phyloP scores from a whole-genome alignment of 2,329 filamentous ascomycete species.

The Cladophialophora immunda region DNA sequence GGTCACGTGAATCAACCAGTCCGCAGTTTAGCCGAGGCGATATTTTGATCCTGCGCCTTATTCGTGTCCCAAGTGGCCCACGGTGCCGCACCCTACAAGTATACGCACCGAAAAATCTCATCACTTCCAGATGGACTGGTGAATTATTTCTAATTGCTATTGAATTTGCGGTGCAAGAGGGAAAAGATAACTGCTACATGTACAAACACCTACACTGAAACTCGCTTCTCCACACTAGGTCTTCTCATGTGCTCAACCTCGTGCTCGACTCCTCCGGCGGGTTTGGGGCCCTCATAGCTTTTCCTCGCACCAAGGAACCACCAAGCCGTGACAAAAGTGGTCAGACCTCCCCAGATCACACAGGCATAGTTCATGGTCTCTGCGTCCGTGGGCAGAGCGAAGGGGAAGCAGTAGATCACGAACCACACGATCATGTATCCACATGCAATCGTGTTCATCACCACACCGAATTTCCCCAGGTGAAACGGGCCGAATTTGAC shows the following conservation, averaged over 20 bases:
- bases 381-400: constrained; percentile 55
- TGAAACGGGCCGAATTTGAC: constrained; percentile 63
- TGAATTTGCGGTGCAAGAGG: not conserved
- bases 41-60: no score
- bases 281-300: constrained; percentile 28
- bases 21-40: constrained; percentile 2
- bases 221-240: constrained; percentile 29
- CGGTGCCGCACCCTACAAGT: no score
- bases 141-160: not conserved
- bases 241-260: constrained; percentile 29
- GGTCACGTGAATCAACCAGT: constrained; percentile 10
- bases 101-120: no score
- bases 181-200: not conserved
- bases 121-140: not conserved
- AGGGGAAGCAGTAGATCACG: constrained; percentile 69
- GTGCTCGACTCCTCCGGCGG: constrained; percentile 24
- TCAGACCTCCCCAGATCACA: constrained; percentile 62
- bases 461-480: constrained; percentile 60
- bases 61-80: no score
- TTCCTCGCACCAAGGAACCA: constrained; percentile 42
- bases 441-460: constrained; percentile 60
- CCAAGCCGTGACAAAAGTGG: constrained; percentile 59
- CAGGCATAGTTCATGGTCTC: constrained; percentile 64
- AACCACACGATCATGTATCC: constrained; percentile 65
- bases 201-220: constrained; percentile 16